Conservation (phyloP, 176 grass and related monocot species). For the Oryza longistaminata region DNA sequence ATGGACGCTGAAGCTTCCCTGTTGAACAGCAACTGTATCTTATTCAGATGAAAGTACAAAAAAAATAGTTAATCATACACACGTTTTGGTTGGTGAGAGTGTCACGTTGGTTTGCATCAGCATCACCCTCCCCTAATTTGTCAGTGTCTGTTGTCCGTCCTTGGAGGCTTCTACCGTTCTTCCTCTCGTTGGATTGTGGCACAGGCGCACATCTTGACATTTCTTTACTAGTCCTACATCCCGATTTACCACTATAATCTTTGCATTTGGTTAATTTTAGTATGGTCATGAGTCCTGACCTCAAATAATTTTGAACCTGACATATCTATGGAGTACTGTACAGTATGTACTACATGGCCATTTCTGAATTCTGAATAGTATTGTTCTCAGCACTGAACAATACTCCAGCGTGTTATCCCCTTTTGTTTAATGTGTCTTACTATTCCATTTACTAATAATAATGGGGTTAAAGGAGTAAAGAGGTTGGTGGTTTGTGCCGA, state of each 20-base stretch:
- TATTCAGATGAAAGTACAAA: slow-evolving; percentile 7
- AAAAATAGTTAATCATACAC: neutral
- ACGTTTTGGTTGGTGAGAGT: slow-evolving; percentile 44
- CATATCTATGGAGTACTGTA: slow-evolving; percentile 8
- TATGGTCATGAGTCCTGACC: neutral
- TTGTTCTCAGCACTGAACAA: neutral
- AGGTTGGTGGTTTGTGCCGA: slow-evolving; percentile 47
- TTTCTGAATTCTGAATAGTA: slow-evolving; percentile 9
- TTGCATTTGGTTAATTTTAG: neutral
- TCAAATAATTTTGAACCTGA: slow-evolving; percentile 26
- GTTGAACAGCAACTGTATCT: slow-evolving; percentile 14
- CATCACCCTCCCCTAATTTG: slow-evolving; percentile 40
- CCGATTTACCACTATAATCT: slow-evolving; percentile 6
- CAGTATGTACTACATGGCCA: neutral
- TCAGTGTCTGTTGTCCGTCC: slow-evolving; percentile 19
- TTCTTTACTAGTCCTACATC: slow-evolving; percentile 5
- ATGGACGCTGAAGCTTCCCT: slow-evolving; percentile 10
- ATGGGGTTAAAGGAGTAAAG: slow-evolving; percentile 24
- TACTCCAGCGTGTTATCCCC: neutral
- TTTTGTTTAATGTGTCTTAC: slow-evolving; percentile 3
- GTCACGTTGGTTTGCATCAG: neutral
- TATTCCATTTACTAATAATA: neutral
- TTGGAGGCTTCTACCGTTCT: neutral
- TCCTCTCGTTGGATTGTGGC: slow-evolving; percentile 11
- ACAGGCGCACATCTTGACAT: neutral